These are phyloP conservation scores for Penicillium ucsense DNA, from an alignment of 495 filamentous ascomycete species.

Conservation along the genomic window DNA sequence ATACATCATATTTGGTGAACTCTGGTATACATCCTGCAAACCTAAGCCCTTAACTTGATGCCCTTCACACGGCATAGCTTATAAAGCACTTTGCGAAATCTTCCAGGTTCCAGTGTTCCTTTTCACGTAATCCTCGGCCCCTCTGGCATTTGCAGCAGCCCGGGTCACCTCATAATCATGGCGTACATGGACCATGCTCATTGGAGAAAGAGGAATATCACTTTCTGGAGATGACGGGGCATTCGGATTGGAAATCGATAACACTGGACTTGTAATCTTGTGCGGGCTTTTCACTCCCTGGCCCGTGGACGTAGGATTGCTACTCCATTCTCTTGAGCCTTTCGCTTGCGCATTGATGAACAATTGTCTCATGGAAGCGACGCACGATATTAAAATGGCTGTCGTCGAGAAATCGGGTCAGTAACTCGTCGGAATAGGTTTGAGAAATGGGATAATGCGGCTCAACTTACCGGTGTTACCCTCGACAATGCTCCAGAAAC, in stretches of 20 bases:
- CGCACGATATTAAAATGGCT: slow-evolving; percentile 10
- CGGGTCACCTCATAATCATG: slow-evolving; percentile 3
- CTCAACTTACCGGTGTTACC: slow-evolving; percentile 10
- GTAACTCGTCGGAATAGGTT: not conserved
- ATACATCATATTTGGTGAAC: no score
- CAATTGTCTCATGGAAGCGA: slow-evolving; percentile 5
- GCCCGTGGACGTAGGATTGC: not conserved
- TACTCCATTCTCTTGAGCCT: not conserved
- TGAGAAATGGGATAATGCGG: not conserved
- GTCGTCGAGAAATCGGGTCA: not conserved
- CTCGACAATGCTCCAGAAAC: slow-evolving; percentile 21
- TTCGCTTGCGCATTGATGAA: slow-evolving; percentile 3
- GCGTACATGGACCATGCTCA: slow-evolving; percentile 5
- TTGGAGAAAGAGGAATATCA: not conserved
- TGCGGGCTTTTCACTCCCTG: not conserved
- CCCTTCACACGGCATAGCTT: no score
- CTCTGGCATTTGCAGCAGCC: not conserved
- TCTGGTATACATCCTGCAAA: no score
- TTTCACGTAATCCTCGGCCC: no score
- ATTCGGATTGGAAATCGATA: not conserved
- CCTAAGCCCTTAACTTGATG: no score
- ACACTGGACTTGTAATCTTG: not conserved
- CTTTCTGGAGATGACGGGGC: not conserved
- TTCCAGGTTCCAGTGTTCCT: no score
- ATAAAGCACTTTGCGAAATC: no score